Evolutionary conservation across 441 rosid species (phyloP), one percentile per base, ranked within the genome.

Genomic region (Adansonia grandidieri): DNA sequence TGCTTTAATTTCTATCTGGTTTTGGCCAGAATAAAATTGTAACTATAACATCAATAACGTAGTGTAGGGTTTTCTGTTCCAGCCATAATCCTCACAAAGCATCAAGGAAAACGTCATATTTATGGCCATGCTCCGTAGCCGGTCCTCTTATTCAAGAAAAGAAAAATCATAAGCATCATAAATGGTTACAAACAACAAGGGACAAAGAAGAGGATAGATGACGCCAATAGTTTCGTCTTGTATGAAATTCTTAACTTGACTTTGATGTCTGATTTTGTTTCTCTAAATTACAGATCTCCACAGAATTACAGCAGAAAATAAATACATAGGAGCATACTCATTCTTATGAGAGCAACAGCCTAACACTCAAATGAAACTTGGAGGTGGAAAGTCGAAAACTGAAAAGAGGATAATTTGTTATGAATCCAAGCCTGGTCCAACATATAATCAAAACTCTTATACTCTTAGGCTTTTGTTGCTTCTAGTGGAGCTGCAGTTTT

Each of bases 381-480:
- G 54, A 64, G 61, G 17, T 37, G 68, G 44, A 57, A 67, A 79
- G 50, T 24, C 32, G 7, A 19, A 73, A 74, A 28, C 53, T 72
- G 37, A 37, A 62, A 47, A 56, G 17, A 10, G 69, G 64, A 51
- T 58, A 68, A 48, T 65, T 47, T 20, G 58, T 68, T 1, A 61
- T 20, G 64, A 61, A 42, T 67, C 45, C 8, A 42, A 62, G n/a
- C 58, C 50, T 75, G 5, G 40, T 22, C 71, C 50, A n/a, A n/a
- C n/a, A 2, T 65, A 22, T 40, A 20, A 65, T 24, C 13, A 69
- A 47, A 57, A 37, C 15, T 44, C 7, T 4, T 42, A 5, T 9
- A 15, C 24, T 73, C 70, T 84, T 79, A 91, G 73, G 91, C 92
- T 85, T 92, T 92, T 48, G 91, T 84, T 74, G 96, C 90, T 85